Base-by-base conservation (phyloP, 1,284 basidiomycete genomes). In the Vanrija sp. region DNA sequence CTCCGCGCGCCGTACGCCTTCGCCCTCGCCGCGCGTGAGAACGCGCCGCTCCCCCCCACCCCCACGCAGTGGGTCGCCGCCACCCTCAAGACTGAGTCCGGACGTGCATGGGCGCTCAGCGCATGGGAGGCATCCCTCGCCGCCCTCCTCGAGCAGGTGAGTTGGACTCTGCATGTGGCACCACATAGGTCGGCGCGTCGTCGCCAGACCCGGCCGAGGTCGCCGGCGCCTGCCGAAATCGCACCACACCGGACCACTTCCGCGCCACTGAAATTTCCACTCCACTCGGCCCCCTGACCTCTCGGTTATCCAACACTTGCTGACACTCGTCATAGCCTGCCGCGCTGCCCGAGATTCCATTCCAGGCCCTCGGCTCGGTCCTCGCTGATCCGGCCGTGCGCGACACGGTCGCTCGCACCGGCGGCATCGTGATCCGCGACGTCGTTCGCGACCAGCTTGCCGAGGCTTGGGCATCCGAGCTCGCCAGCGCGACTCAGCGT, bases 361-460 rank as follows among this genome's bases (percentile, higher is more conserved):
- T 67, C 56, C 64, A 65, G 48, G 54, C 62, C 0, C 65, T 73
- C 8, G 38, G 59, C 16, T 44, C 49, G 5, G 60, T 65, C 29
- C 63, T 73, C 16, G 39, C 54, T 19, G 53, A 55, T 23, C 51
- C 61, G 5, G 34, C 38, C 19, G 46, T 43, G 42, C 25, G 25
- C 46, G 34, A 39, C n/a, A 38, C 51, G 12, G 28, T 57, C 61
- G 9, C 42, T 61, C 44, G 53, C 55, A n/a, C 62, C 18, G 72
- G 72, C 21, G 47, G 57, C 38, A 44, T 74, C 10, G 59, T 74
- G 26, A 58, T 74, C 5, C 61, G 72, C 38, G 70, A 74, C 56
- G 72, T 74, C 40, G 62, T 74, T 2, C 62, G 64, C 18, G 72
- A 74, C 57, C 53, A 55, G 1, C 57, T 68, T 21, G 71, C 71